Percentiles rank a stretch among this genome's conserved stretches.
These are phyloP conservation scores for Eucalyptus sideroxylon DNA, from an alignment of 345 rosid species.

Conservation along the genomic window DNA sequence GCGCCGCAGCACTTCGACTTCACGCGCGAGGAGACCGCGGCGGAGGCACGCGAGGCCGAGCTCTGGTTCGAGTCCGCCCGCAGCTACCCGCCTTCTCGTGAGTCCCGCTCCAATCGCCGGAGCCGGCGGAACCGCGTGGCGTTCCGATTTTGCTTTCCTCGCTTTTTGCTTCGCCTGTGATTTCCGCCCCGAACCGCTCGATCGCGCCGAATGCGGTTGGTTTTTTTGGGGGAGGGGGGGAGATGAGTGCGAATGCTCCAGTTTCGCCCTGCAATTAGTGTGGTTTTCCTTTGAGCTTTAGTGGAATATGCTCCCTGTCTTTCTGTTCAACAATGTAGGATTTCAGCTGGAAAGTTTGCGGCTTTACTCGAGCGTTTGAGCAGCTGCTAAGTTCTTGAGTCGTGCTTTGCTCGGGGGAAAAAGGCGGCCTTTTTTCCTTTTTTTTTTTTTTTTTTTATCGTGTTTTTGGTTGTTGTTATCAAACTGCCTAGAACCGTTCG, in stretches of 20 bases:
- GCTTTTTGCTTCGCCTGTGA: not conserved
- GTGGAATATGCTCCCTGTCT: not conserved
- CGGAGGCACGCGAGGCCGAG: conserved; percentile 57
- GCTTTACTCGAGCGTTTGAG: not conserved
- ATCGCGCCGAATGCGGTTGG: not conserved
- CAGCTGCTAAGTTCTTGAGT: not conserved
- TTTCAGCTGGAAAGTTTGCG: not conserved
- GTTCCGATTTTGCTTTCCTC: not conserved
- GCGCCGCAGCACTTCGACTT: conserved; percentile 79
- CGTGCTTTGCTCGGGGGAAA: not conserved
- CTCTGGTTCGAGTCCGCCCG: conserved; percentile 72
- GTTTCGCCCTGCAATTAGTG: not conserved
- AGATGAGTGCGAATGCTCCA: not conserved
- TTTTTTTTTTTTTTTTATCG: not conserved
- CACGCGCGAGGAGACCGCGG: conserved; percentile 41
- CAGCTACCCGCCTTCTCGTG: conserved; percentile 85
- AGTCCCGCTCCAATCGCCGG: conserved; percentile 2
- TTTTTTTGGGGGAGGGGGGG: not conserved
- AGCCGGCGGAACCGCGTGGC: not conserved
- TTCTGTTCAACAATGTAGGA: not conserved
- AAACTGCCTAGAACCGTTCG: not conserved
- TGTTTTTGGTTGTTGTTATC: not conserved
- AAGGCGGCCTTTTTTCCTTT: not conserved
- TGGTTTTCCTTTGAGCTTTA: not conserved
- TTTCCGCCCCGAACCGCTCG: not conserved